Evolutionary conservation across 2,329 filamentous ascomycete species (phyloP).

Genomic region (Fusarium staphyleae): DNA sequence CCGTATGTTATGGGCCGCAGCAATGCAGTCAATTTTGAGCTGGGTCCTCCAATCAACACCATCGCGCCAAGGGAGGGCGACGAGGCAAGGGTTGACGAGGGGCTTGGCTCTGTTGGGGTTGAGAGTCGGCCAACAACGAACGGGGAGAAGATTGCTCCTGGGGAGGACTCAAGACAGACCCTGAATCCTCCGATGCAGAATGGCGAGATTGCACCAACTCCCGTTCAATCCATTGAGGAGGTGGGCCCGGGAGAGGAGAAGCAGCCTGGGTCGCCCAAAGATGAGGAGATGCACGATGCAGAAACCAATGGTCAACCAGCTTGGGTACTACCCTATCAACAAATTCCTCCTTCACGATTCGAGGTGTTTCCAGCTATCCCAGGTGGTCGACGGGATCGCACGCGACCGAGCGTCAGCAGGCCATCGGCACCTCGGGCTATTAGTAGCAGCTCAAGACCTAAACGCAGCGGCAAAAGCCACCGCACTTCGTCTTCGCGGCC

Average conservation of each 20-base stretch:
- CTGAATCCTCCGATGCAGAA: conserved; percentile 25
- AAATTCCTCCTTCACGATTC: conserved; percentile 75
- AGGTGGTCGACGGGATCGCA: conserved; percentile 56
- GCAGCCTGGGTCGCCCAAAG: conserved; percentile 33
- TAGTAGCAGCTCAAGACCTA: conserved; percentile 49
- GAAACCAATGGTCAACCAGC: conserved; percentile 41
- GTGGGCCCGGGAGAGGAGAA: conserved; percentile 45
- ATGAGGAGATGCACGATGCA: conserved; percentile 41
- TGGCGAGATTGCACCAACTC: conserved; percentile 38
- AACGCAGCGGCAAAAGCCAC: conserved; percentile 46
- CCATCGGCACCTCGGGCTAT: conserved; percentile 47
- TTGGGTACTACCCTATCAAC: conserved; percentile 58
- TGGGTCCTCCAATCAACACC: conserved; percentile 80
- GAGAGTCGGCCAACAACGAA: conserved; percentile 37
- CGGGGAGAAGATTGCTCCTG: conserved; percentile 28
- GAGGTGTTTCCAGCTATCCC: conserved; percentile 77
- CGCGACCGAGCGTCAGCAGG: conserved; percentile 52
- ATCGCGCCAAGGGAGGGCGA: conserved; percentile 87
- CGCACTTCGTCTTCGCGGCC: conserved; percentile 47
- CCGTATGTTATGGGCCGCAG: conserved; percentile 95
- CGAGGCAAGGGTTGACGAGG: conserved; percentile 53
- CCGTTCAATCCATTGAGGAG: conserved; percentile 45
- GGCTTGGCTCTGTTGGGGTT: conserved; percentile 27
- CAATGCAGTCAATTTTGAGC: conserved; percentile 82
- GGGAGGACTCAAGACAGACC: conserved; percentile 12